Conservation (phyloP, 805 yeast species). For the Isabelozyma pseudorhagii region DNA sequence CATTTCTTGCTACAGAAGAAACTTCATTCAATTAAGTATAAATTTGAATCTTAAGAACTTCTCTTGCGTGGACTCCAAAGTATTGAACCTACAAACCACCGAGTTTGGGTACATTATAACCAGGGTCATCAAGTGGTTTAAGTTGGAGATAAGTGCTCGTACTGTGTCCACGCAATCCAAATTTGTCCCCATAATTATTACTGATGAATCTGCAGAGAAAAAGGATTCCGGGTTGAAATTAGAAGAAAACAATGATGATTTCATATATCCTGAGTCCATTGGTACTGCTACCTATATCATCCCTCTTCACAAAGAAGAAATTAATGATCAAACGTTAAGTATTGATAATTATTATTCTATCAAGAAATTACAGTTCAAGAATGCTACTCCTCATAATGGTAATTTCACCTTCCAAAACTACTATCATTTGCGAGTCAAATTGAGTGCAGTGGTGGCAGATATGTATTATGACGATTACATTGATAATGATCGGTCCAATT, state of each 20-base stretch:
- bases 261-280: slow-evolving; percentile 14
- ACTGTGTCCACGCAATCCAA: slow-evolving; percentile 27
- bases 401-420: slow-evolving; percentile 45
- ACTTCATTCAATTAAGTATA: slow-evolving; percentile 34
- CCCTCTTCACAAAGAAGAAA: slow-evolving; percentile 20
- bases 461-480: slow-evolving; percentile 35
- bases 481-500: slow-evolving; percentile 19
- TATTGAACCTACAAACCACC: slow-evolving; percentile 28
- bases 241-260: slow-evolving; percentile 6
- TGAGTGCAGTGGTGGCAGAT: slow-evolving; percentile 37
- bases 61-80: slow-evolving; percentile 16
- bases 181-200: slow-evolving; percentile 30
- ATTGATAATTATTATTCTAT: slow-evolving; percentile 31
- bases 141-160: slow-evolving; percentile 34
- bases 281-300: slow-evolving; percentile 20
- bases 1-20: slow-evolving; percentile 45
- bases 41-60: slow-evolving; percentile 28
- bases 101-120: slow-evolving; percentile 36
- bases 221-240: slow-evolving; percentile 2
- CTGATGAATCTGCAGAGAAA: slow-evolving; percentile 7
- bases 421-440: slow-evolving; percentile 34
- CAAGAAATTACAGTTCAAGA: slow-evolving; percentile 45
- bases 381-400: slow-evolving; percentile 52
- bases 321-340: slow-evolving; percentile 13
- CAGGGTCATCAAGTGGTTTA: slow-evolving; percentile 35